Percentiles rank a stretch among this genome's conserved stretches.
These are phyloP conservation scores for Fusarium sp. DNA, from an alignment of 2,329 filamentous ascomycete species.

Conservation along the genomic window DNA sequence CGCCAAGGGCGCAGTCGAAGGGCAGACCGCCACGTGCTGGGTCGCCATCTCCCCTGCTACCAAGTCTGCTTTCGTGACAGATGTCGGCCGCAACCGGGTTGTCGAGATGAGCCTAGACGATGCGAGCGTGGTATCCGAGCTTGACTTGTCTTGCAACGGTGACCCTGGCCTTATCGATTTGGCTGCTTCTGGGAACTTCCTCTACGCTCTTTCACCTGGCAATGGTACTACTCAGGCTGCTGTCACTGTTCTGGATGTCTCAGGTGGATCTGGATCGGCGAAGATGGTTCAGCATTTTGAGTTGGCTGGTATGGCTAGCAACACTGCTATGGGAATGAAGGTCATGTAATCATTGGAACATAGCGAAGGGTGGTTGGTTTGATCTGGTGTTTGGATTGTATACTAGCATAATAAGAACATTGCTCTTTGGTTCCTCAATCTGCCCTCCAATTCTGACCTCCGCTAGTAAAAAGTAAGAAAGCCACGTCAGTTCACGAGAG, in stretches of 20 bases:
- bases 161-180: conserved; percentile 67
- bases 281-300: conserved; percentile 47
- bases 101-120: conserved; percentile 64
- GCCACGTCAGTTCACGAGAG: too few species aligned
- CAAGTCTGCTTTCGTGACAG: conserved; percentile 65
- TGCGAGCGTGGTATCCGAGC: conserved; percentile 54
- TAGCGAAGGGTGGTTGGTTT: too few species aligned
- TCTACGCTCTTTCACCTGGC: conserved; percentile 66
- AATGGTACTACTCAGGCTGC: conserved; percentile 54
- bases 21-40: conserved; percentile 68
- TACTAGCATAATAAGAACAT: not conserved
- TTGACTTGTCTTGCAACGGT: conserved; percentile 55
- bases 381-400: not conserved
- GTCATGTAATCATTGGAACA: not conserved
- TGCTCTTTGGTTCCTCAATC: not conserved
- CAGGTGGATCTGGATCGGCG: conserved; percentile 19
- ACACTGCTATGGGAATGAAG: conserved; percentile 18
- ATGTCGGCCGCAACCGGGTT: conserved; percentile 60
- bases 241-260: conserved; percentile 50
- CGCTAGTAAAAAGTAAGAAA: too few species aligned
- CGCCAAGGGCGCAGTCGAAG: conserved; percentile 54
- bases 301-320: conserved; percentile 30
- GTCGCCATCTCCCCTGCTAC: conserved; percentile 58
- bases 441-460: too few species aligned
- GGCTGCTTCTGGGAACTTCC: conserved; percentile 58